Evolutionary conservation across 768 basidiomycete genomes (phyloP).

Genomic region (Sarcomyxa edulis): DNA sequence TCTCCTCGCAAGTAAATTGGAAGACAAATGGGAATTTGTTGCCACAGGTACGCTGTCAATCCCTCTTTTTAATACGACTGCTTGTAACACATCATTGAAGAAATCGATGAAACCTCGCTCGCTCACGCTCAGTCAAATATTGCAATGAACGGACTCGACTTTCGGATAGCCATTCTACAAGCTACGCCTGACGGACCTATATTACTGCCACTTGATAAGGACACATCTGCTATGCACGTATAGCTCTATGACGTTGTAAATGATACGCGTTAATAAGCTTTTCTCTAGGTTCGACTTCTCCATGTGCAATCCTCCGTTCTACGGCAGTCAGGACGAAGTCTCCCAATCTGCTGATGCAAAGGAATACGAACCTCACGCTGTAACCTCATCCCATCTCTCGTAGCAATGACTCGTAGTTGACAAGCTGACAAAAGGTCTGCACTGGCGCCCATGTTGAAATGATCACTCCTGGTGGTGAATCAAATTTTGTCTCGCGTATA

Average conservation of each 20-base stretch:
- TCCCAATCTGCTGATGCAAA: constrained; percentile 54
- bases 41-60: constrained; percentile 53
- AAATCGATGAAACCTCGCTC: constrained; percentile 65
- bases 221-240: constrained; percentile 11
- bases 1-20: constrained; percentile 56
- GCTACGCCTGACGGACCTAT: constrained; percentile 34
- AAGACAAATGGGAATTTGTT: constrained; percentile 51
- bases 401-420: neutral
- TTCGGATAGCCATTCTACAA: constrained; percentile 44
- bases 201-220: constrained; percentile 33
- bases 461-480: constrained; percentile 87
- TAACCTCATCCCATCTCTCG: constrained; percentile 30
- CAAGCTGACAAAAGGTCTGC: constrained; percentile 53
- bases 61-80: neutral
- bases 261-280: neutral
- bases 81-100: constrained; percentile 28
- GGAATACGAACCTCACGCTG: constrained; percentile 62
- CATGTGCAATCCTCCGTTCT: constrained; percentile 98
- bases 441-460: constrained; percentile 86
- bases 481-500: constrained; percentile 71
- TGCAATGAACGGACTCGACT: constrained; percentile 43
- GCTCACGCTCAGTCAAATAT: constrained; percentile 54
- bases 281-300: constrained; percentile 60
- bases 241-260: neutral
- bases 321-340: constrained; percentile 70